Evolutionary conservation across 345 rosid species (phyloP).

Genomic region (Syzygium aromaticum): DNA sequence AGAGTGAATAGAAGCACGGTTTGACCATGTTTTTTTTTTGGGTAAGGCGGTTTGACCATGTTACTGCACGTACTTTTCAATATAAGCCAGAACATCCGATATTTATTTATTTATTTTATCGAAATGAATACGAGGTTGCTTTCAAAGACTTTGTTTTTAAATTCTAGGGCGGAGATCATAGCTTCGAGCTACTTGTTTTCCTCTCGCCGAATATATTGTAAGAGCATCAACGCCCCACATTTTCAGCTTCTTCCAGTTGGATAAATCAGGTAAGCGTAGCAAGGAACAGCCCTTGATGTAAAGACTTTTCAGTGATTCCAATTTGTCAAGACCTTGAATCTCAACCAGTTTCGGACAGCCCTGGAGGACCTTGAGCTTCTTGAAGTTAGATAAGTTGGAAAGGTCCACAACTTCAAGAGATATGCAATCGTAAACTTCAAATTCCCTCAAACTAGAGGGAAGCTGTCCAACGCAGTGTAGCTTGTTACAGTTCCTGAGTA

Average conservation of each 20-base stretch:
- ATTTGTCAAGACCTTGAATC: background rate
- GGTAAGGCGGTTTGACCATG: background rate
- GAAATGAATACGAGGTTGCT: background rate
- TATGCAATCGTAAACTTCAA: fast-evolving
- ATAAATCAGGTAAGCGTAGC: background rate
- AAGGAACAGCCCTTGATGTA: fast-evolving
- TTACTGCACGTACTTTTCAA: fast-evolving
- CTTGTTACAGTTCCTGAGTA: fast-evolving
- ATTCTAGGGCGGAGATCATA: background rate
- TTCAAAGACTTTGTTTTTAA: background rate
- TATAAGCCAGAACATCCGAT: fast-evolving
- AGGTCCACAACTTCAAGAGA: background rate
- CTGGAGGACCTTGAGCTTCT: fast-evolving
- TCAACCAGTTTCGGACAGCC: background rate
- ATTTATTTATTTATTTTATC: background rate
- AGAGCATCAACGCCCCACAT: background rate
- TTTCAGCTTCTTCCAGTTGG: fast-evolving
- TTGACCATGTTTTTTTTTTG: too few relatives aligned
- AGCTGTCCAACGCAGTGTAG: background rate
- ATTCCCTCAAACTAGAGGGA: background rate
- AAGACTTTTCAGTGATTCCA: background rate
- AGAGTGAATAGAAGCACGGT: background rate
- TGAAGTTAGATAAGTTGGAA: background rate
- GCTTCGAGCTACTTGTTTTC: background rate
- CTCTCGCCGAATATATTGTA: fast-evolving